phyloP scores from a whole-genome alignment of 495 filamentous ascomycete genomes.

The Aspergillus saccharolyticus region DNA sequence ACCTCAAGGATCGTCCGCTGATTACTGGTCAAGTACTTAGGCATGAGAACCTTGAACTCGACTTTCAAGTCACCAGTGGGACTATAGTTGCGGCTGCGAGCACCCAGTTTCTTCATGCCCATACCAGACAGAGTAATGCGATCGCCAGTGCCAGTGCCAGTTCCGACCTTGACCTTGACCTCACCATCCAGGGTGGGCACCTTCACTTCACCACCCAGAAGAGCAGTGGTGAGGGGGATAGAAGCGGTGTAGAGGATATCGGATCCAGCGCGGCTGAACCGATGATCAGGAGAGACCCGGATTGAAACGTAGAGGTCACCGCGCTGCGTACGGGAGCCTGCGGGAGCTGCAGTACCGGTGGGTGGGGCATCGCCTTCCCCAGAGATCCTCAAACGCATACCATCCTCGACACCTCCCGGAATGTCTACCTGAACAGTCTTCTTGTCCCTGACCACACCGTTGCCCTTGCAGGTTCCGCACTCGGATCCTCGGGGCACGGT shows the following conservation, averaged over 20 bases:
- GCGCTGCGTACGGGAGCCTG: conserved; percentile 53
- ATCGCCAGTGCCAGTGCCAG: conserved; percentile 89
- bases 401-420: conserved; percentile 89
- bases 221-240: conserved; percentile 86
- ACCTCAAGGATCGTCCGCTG: conserved; percentile 91
- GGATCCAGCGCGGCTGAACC: conserved; percentile 77
- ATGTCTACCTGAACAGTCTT: conserved; percentile 84
- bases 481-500: conserved; percentile 69
- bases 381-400: conserved; percentile 77
- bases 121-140: conserved; percentile 77
- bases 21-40: conserved; percentile 83
- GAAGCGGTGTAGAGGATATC: conserved; percentile 90
- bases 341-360: conserved; percentile 56
- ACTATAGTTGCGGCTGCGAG: conserved; percentile 44
- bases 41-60: conserved; percentile 93
- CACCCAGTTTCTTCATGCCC: conserved; percentile 81
- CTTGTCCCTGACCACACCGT: conserved; percentile 70
- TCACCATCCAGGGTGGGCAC: conserved; percentile 88
- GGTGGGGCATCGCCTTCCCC: conserved; percentile 83
- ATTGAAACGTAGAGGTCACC: conserved; percentile 89
- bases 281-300: conserved; percentile 73
- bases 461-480: conserved; percentile 71
- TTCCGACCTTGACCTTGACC: conserved; percentile 79
- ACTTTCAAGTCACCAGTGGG: conserved; percentile 77
- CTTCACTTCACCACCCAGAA: conserved; percentile 82